These are phyloP conservation scores for Solanum virginianum DNA, from an alignment of 257 asterid species.

Conservation along the genomic window DNA sequence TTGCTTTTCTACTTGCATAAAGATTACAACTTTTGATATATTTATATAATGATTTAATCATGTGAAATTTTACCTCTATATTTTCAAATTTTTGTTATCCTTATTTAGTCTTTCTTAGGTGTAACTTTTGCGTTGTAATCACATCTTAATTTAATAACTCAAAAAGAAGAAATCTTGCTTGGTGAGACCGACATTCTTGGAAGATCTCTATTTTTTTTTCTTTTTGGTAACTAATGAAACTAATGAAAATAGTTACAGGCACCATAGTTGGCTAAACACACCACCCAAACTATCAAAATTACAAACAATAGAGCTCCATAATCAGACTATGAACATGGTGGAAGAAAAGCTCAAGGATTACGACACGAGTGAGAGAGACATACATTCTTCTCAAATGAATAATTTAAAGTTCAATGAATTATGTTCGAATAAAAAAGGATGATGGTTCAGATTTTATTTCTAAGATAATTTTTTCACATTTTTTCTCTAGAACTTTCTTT, in stretches of 20 bases:
- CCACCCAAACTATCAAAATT: neutral
- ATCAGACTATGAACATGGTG: neutral
- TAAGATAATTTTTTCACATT: slow-evolving; percentile 29
- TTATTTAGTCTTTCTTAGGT: neutral
- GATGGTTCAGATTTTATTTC: slow-evolving; percentile 18
- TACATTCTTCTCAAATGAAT: slow-evolving; percentile 18
- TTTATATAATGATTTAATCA: neutral
- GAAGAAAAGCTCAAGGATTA: slow-evolving; percentile 42
- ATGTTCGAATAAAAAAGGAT: slow-evolving; percentile 58
- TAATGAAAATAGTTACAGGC: neutral
- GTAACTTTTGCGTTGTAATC: neutral
- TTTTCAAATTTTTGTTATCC: neutral
- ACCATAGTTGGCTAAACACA: neutral
- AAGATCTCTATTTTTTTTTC: neutral
- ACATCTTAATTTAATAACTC: neutral
- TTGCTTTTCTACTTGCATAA: neutral
- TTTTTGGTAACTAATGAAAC: neutral
- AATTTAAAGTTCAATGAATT: slow-evolving; percentile 29
- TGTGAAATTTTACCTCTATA: neutral
- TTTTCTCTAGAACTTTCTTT: neutral
- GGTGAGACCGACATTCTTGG: neutral
- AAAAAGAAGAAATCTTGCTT: neutral
- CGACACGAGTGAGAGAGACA: slow-evolving; percentile 37
- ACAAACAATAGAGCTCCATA: neutral
- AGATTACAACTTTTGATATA: neutral